phyloP scores from a whole-genome alignment of 768 basidiomycete species.

The Suillus cothurnatus region DNA sequence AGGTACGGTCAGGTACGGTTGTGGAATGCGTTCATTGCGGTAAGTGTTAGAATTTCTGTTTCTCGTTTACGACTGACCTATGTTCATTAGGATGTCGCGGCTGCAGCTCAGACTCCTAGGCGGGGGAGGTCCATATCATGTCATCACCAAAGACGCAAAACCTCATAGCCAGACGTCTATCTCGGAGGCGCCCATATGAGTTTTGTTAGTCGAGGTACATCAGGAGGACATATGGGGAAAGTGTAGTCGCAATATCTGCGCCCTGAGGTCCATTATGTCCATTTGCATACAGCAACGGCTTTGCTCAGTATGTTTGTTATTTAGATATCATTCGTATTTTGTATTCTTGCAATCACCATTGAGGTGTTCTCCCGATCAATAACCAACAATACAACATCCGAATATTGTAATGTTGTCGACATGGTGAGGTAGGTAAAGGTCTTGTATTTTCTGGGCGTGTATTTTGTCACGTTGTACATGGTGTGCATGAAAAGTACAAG shows the following conservation, averaged over 20 bases:
- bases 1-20: constrained; percentile 84
- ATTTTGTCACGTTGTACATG: not conserved
- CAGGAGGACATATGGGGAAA: constrained; percentile 45
- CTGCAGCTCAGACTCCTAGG: constrained; percentile 84
- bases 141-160: not conserved
- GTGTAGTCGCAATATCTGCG: constrained; percentile 23
- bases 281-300: not conserved
- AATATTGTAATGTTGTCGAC: not conserved
- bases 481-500: constrained; percentile 22
- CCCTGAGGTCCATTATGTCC: not conserved
- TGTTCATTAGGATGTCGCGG: constrained; percentile 73
- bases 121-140: not conserved
- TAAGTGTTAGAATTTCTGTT: constrained; percentile 42
- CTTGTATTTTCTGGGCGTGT: not conserved
- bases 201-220: constrained; percentile 53
- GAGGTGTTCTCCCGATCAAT: not conserved
- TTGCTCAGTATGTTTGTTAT: constrained; percentile 7
- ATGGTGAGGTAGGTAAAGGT: not conserved
- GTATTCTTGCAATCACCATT: not conserved
- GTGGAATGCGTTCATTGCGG: constrained; percentile 98
- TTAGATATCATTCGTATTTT: not conserved
- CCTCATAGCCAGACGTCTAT: too few relatives aligned
- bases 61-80: constrained; percentile 14
- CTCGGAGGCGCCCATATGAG: constrained; percentile 20
- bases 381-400: not conserved